Evolutionary conservation across 192 early-diverging fungal species (phyloP).

Genomic region (Jimgerdemannia flammicorona): DNA sequence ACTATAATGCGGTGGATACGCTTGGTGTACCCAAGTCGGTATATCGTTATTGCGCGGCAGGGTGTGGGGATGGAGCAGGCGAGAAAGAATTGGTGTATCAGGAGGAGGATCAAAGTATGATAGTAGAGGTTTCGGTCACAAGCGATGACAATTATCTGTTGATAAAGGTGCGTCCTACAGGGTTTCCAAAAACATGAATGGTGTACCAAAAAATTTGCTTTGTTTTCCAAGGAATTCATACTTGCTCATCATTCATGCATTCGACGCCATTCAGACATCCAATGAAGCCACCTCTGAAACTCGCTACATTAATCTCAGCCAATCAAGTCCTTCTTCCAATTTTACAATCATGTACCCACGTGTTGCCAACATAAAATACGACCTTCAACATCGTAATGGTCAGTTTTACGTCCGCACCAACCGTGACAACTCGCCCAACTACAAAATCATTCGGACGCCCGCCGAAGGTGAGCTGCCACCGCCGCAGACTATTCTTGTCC

Average conservation of each 20-base stretch:
- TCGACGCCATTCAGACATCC: neutral
- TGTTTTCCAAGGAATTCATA: too few relatives aligned
- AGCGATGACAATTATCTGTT: neutral
- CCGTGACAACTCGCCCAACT: neutral
- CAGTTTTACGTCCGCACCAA: neutral
- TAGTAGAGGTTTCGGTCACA: neutral
- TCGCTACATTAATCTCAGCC: slow-evolving; percentile 10
- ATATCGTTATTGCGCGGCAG: neutral
- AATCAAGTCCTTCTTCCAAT: neutral
- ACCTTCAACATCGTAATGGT: neutral
- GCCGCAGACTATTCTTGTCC: neutral
- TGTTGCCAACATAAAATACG: neutral
- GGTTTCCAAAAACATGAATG: neutral
- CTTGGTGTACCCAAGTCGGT: neutral
- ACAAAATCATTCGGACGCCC: neutral
- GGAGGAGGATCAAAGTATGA: neutral
- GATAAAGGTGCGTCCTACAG: neutral
- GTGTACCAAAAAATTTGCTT: too few relatives aligned
- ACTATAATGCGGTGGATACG: neutral
- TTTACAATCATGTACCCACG: neutral
- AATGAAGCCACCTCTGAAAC: slow-evolving; percentile 5
- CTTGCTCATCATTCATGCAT: too few relatives aligned
- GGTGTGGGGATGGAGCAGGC: neutral
- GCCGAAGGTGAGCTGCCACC: neutral
- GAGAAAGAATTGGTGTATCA: neutral